These are phyloP conservation scores for Magnolia changhungtana DNA, from an alignment of 164 flowering plant species.

Conservation along the genomic window DNA sequence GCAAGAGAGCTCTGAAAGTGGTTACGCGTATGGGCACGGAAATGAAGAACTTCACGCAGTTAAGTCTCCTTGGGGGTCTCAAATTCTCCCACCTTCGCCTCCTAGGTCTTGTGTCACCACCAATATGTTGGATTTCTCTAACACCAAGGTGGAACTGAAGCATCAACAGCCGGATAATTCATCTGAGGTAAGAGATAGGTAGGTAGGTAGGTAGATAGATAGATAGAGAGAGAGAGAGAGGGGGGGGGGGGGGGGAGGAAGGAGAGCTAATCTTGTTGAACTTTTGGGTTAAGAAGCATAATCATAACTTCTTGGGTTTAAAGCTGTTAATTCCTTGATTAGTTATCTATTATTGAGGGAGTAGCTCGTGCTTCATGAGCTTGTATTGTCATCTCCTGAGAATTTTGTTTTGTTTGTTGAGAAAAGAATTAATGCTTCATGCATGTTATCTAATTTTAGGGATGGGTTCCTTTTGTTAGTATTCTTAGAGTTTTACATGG, in stretches of 20 bases:
- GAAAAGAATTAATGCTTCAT: neutral
- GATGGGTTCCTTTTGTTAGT: neutral
- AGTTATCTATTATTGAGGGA: neutral
- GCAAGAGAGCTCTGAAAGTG: slow-evolving; percentile 42
- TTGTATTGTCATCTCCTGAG: too few relatives aligned
- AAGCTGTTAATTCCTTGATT: neutral
- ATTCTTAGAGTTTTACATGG: neutral
- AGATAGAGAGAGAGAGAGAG: neutral
- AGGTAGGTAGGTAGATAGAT: neutral
- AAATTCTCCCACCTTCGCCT: slow-evolving; percentile 41
- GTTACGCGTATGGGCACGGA: slow-evolving; percentile 32
- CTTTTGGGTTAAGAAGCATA: neutral
- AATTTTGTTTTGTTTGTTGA: too few relatives aligned
- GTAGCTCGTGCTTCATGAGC: neutral
- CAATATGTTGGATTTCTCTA: slow-evolving; percentile 66
- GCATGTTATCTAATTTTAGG: neutral
- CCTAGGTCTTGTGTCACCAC: slow-evolving; percentile 60
- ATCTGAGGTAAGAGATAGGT: slow-evolving; percentile 44
- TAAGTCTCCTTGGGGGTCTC: slow-evolving; percentile 39
- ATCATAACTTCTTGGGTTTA: neutral
- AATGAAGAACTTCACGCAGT: slow-evolving; percentile 38
- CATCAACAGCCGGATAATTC: slow-evolving; percentile 54
- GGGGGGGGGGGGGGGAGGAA: too few relatives aligned
- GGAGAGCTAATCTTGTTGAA: too few relatives aligned
- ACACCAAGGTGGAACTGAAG: slow-evolving; percentile 27